phyloP scores from a whole-genome alignment of 1,284 basidiomycete species.

The Stygiomarasmius scandens region DNA sequence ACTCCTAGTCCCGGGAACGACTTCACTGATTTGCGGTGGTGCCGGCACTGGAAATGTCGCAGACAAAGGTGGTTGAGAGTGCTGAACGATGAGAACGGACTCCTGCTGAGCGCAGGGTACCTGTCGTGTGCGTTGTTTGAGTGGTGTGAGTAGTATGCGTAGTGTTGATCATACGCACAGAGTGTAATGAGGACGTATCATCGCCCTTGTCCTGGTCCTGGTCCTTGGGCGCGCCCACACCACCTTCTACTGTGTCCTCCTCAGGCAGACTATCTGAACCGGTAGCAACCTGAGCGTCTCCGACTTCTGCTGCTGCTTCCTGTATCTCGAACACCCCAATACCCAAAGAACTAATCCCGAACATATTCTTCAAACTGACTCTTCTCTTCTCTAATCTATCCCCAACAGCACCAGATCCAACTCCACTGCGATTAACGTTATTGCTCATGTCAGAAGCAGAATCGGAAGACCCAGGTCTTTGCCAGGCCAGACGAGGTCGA shows the following conservation, averaged over 20 bases:
- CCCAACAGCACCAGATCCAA: neutral
- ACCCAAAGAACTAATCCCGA: no score
- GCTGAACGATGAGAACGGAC: neutral
- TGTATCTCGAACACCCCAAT: no score
- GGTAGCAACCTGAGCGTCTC: no score
- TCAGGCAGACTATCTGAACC: neutral
- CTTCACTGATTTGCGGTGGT: constrained; percentile 1
- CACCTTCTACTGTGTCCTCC: neutral
- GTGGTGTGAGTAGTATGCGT: constrained; percentile 8
- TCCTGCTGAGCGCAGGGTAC: neutral
- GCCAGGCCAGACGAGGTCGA: no score
- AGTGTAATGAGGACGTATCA: constrained; percentile 8
- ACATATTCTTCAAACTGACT: neutral
- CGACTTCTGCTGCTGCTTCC: no score
- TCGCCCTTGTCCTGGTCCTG: neutral
- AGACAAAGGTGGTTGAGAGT: neutral
- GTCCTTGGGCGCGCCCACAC: no score
- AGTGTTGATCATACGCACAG: constrained; percentile 4
- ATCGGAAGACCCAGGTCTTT: no score
- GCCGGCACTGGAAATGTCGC: constrained; percentile 2
- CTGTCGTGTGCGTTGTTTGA: neutral
- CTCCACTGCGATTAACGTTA: no score
- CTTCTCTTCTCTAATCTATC: neutral
- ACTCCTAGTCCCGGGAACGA: no score
- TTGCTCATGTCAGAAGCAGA: no score